Evolutionary conservation across 106 monocot genomes (phyloP).

Genomic region (Acanthochlamys bracteata): DNA sequence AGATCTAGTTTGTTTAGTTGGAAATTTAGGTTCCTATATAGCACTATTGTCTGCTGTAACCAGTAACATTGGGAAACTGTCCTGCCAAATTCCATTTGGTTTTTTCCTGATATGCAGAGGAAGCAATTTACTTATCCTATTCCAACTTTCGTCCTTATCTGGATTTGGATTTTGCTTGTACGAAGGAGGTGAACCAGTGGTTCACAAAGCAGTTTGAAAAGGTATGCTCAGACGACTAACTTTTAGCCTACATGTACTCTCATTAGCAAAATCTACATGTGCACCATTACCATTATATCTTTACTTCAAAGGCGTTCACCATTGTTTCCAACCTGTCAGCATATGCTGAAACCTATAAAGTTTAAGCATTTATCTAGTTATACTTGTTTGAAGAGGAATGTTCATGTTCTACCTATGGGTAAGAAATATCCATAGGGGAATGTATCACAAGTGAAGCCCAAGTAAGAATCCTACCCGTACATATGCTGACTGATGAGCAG

Average conservation of each 20-base stretch:
- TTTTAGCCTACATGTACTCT: not conserved
- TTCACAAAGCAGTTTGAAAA: slow-evolving; percentile 92
- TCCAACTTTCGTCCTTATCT: slow-evolving; percentile 74
- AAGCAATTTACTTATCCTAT: slow-evolving; percentile 72
- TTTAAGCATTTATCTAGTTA: no score
- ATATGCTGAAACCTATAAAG: no score
- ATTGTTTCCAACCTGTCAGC: no score
- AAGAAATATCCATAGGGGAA: no score
- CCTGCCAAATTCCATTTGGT: not conserved
- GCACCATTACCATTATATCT: no score
- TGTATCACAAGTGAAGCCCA: no score
- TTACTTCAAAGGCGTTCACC: no score
- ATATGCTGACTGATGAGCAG: no score
- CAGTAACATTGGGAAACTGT: not conserved
- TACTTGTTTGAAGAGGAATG: no score
- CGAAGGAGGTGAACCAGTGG: slow-evolving; percentile 83
- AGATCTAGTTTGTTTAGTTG: not conserved
- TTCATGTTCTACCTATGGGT: no score
- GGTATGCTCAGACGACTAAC: slow-evolving; percentile 24
- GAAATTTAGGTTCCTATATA: not conserved
- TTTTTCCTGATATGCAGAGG: slow-evolving; percentile 40
- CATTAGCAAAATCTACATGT: no score
- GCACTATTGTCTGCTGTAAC: not conserved
- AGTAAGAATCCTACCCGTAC: no score
- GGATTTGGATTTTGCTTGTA: slow-evolving; percentile 72